Base-by-base conservation (phyloP, 2,329 filamentous ascomycete species). In the Pseudogymnoascus verrucosus region DNA sequence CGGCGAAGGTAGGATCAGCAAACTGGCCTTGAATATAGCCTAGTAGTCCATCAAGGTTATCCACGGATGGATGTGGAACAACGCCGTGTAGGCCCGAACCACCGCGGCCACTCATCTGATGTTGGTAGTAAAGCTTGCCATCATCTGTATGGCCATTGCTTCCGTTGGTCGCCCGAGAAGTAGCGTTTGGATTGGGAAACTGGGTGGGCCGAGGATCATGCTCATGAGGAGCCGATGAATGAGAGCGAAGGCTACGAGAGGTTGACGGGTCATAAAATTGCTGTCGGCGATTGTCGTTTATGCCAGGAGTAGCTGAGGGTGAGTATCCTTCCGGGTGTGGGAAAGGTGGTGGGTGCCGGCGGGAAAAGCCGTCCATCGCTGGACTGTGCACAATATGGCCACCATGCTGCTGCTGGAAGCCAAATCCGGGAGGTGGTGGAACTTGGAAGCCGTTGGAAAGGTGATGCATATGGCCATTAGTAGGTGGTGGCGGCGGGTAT, bases 191-290 rank as follows among this genome's bases (percentile, higher is more conserved):
- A 26, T 73, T 75, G 62, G 77, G 71, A 63, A 72, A 71, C 34
- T 67, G 59, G 26, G 66, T 66, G 12, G 67, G 68, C 39, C 65
- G 68, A 28, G 40, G 19, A 19, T 75, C 76, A 31, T 74, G 76
- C 11, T 82, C 79, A 40, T 79, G 80, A 14, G 75, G 77, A 4
- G 74, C 77, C 1, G 84, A 85, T 37, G 82, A 79, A 65, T 86
- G 84, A 2, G 85, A 87, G 63, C 85, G 84, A 69, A 84, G 85
- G 72, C 84, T 87, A 66, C 84, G 84, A 3, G 84, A 81, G 1
- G 83, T 85, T 1, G 81, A 79, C 1, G 84, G 81, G 2, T 80
- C 81, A 69, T 82, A 82, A 51, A 68, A 61, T 11, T 68, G 66
- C 37, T 65, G 63, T 34, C 28, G 51, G 19, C 51, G 51, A 34